These are phyloP conservation scores for Carex myosuroides DNA, from an alignment of 176 grass and related monocot species.

Conservation along the genomic window DNA sequence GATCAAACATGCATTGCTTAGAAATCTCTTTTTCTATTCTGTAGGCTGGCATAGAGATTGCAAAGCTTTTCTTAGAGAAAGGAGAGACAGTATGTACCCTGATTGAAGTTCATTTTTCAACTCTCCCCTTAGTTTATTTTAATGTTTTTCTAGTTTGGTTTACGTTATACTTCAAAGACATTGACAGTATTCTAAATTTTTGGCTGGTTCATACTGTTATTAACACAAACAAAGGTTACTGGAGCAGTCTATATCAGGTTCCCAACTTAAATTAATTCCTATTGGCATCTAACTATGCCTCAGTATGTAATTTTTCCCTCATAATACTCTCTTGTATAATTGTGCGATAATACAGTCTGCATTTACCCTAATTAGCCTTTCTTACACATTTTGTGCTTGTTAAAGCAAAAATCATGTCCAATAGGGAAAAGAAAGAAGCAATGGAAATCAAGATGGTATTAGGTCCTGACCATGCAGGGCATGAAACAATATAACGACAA, in stretches of 20 bases:
- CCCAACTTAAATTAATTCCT: background rate
- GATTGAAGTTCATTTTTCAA: background rate
- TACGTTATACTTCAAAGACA: background rate
- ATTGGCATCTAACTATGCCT: background rate
- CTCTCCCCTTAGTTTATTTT: background rate
- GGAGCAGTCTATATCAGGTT: background rate
- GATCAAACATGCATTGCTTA: background rate
- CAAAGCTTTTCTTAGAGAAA: conserved; percentile 92
- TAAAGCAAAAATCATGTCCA: background rate
- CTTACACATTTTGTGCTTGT: background rate
- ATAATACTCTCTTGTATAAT: background rate
- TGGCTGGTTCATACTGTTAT: background rate
- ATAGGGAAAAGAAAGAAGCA: background rate
- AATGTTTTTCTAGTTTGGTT: background rate
- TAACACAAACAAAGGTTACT: background rate
- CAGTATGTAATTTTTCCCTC: background rate
- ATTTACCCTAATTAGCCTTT: background rate
- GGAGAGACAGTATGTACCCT: conserved; percentile 67
- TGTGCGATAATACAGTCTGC: background rate
- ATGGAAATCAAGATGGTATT: background rate
- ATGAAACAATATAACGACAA: background rate
- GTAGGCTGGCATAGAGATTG: conserved; percentile 89
- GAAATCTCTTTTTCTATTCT: background rate
- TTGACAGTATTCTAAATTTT: background rate
- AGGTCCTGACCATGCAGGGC: background rate